phyloP scores from a whole-genome alignment of 1,284 basidiomycete genomes.

The Lignosus rhinocerotis region DNA sequence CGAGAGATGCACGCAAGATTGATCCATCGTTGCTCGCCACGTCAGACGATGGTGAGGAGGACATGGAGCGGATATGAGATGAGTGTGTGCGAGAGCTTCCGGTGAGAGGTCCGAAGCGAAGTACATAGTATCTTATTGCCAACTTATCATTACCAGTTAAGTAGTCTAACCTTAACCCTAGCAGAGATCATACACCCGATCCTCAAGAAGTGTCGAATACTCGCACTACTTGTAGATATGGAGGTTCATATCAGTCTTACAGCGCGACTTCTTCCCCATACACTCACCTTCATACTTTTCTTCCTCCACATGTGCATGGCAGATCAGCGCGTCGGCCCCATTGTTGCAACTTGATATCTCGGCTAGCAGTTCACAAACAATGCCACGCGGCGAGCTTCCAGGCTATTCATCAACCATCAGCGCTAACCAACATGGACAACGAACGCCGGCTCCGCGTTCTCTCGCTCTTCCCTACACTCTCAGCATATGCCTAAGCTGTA shows the following conservation, averaged over 20 bases:
- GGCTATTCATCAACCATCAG: constrained; percentile 15
- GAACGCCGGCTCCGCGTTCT: constrained; percentile 6
- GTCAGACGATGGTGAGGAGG: constrained; percentile 22
- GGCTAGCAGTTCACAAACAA: too few species aligned
- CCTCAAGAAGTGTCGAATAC: too few species aligned
- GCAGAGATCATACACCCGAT: too few species aligned
- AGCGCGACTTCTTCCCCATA: too few species aligned
- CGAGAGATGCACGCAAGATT: constrained; percentile 29
- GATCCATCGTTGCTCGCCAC: constrained; percentile 19
- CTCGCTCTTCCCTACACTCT: constrained; percentile 2
- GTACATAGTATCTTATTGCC: not conserved
- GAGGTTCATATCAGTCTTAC: too few species aligned
- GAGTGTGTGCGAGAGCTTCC: not conserved
- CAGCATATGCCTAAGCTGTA: constrained; percentile 6
- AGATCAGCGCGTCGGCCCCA: too few species aligned
- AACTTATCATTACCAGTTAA: not conserved
- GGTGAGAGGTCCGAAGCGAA: not conserved
- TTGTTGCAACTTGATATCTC: not conserved
- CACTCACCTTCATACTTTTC: too few species aligned
- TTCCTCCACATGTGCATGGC: too few species aligned
- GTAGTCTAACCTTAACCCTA: too few species aligned
- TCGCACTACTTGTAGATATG: too few species aligned
- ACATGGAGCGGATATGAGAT: constrained; percentile 14
- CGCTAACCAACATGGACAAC: constrained; percentile 6
- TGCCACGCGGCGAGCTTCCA: not conserved